Evolutionary conservation across 805 yeast species (phyloP).

Genomic region (Komagataella mondaviorum): DNA sequence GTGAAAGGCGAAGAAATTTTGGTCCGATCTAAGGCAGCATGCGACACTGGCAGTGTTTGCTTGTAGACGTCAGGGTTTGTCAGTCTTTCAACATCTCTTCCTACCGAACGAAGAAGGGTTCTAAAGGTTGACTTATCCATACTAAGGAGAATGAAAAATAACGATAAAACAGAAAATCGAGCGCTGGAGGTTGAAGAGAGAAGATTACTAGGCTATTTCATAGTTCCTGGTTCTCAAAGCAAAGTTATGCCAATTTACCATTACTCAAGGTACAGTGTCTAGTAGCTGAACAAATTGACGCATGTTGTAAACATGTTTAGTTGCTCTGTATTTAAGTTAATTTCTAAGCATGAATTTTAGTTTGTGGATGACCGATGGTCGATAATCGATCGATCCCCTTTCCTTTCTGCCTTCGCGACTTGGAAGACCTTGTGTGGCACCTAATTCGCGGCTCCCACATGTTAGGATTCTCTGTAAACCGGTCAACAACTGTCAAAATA

Average conservation of each 20-base stretch:
- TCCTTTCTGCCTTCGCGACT: no score
- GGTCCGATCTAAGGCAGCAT: neutral
- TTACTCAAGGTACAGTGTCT: no score
- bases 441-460: no score
- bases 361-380: no score
- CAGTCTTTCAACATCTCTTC: neutral
- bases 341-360: no score
- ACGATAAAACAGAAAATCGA: neutral
- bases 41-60: neutral
- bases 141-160: neutral
- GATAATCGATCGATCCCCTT: no score
- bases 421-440: no score
- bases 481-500: no score
- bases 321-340: no score
- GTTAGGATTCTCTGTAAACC: no score
- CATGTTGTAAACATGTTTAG: no score
- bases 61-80: neutral
- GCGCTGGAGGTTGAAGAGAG: neutral
- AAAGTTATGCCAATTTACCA: neutral
- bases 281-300: no score
- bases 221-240: neutral
- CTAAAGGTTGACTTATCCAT: neutral
- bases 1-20: neutral
- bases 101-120: neutral
- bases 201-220: neutral